phyloP scores from a whole-genome alignment of 2,329 filamentous ascomycete genomes.

The Colletotrichum tropicale region DNA sequence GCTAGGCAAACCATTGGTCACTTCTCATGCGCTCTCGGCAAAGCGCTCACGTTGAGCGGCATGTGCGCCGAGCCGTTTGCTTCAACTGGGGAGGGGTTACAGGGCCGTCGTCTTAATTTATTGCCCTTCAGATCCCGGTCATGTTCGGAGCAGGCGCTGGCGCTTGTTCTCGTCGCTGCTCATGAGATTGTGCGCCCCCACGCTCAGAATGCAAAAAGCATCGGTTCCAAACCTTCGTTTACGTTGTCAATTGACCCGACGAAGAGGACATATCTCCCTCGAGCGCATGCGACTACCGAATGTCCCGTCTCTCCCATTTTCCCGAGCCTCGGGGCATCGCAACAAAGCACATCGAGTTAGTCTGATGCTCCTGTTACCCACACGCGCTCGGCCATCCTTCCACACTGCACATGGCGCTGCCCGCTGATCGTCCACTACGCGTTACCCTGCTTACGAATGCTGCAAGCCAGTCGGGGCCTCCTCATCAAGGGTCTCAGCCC shows the following conservation, averaged over 20 bases:
- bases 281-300: neutral
- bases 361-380: neutral
- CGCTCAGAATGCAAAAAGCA: neutral
- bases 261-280: neutral
- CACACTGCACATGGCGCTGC: neutral
- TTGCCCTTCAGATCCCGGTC: neutral
- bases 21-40: neutral
- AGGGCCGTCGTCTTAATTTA: neutral
- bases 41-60: neutral
- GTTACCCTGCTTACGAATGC: neutral
- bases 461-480: neutral
- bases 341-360: neutral
- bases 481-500: neutral
- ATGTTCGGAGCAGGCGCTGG: neutral
- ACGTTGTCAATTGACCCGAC: neutral
- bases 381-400: neutral
- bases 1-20: neutral
- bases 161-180: neutral
- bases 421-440: neutral
- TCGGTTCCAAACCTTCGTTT: neutral
- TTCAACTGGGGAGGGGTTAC: neutral
- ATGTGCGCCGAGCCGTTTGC: slow-evolving; percentile 11
- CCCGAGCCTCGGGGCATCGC: neutral
- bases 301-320: neutral
- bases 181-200: neutral